Percentiles rank a stretch among this genome's conserved stretches.
Conservation (phyloP, 371 early-diverging fungal genomes). For the Circinella umbellata region DNA sequence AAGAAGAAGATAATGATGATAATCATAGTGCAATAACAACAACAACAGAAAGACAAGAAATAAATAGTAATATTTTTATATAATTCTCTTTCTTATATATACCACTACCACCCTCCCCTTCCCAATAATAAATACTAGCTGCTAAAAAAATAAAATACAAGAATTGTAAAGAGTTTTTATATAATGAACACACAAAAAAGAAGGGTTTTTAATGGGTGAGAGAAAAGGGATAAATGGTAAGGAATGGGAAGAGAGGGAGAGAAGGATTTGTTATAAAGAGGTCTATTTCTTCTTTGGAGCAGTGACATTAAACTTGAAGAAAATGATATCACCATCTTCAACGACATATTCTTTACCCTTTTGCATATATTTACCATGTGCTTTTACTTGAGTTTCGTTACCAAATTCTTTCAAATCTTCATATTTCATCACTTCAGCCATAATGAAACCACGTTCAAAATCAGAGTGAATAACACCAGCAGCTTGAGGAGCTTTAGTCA, state of each 20-base stretch:
- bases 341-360: conserved; percentile 96
- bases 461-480: conserved; percentile 93
- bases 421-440: conserved; percentile 96
- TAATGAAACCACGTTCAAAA: conserved; percentile 97
- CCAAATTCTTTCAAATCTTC: conserved; percentile 85
- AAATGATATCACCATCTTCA: conserved; percentile 89
- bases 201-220: background rate
- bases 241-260: conserved; percentile 5
- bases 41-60: too few relatives aligned
- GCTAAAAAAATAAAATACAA: too few relatives aligned
- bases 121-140: too few relatives aligned
- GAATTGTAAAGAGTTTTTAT: background rate
- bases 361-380: conserved; percentile 89
- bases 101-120: too few relatives aligned
- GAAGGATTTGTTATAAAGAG: background rate
- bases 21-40: too few relatives aligned
- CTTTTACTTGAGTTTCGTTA: conserved; percentile 90
- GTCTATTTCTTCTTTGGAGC: conserved; percentile 34
- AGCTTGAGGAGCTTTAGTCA: conserved; percentile 96
- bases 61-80: too few relatives aligned
- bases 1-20: background rate
- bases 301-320: conserved; percentile 72
- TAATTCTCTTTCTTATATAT: too few relatives aligned
- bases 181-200: background rate
- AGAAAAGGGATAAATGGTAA: background rate